Base-by-base conservation (phyloP, 768 basidiomycete species). In the Hygrophorus pudorinus region DNA sequence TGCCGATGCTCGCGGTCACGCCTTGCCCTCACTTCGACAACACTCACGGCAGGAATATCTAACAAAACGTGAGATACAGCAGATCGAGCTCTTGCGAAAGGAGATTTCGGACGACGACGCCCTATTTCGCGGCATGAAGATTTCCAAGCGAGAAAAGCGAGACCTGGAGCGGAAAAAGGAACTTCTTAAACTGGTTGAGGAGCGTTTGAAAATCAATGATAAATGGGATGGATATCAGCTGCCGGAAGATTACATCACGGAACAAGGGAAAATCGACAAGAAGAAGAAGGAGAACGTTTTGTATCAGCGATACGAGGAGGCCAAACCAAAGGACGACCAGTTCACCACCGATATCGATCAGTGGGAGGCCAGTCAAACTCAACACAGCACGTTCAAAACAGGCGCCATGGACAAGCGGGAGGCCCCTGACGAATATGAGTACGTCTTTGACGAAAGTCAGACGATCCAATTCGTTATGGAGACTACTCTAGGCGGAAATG, bases 321-420 rank as follows among this genome's bases (percentile, higher is more conserved):
- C 84, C 7, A 87, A 85, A 58, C 83, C 80, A 0, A 86, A 89
- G 59, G 90, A 90, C 48, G 91, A 91, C 59, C 84, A 93, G 54
- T 98, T 98, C 59, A 79, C 89, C 2, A 97, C 94, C 1, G 96
- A 99, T 55, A 78, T 97, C 45, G 96, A 99, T 62, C 90, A 93
- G 60, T 99, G 92, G 91, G 96, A 99, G 64, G 83, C 82, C 37
- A 76, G 78, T 62, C 96, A 99, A 64, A 86, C 91, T 18, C 72
- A 75, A 44, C 82, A 90, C 56, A 90, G 89, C 53, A 85, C 86
- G 11, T 88, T 97, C 67, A 84, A 78, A 59, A 84, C 82, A 2
- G 91, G 96, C 21, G 92, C 96, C 2, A 60, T 93, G 79, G 96
- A 99, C 62, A 90, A 88, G 61, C 73, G 63, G 33, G 81, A 86